These are phyloP conservation scores for Apiospora hydei DNA, from an alignment of 2,329 filamentous ascomycete genomes.

Conservation along the genomic window DNA sequence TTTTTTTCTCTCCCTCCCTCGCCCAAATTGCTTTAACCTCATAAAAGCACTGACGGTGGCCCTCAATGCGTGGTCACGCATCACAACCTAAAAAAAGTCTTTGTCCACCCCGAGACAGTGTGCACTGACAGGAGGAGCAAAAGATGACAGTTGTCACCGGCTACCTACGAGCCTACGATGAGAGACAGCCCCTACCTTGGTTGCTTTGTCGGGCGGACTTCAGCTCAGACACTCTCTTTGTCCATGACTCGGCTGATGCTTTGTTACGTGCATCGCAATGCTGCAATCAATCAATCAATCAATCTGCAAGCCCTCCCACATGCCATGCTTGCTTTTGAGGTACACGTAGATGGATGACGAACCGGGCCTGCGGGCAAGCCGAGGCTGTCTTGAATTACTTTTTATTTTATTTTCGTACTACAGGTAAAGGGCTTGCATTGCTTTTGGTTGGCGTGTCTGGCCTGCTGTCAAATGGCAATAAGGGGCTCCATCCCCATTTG, in stretches of 20 bases:
- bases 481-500: slow-evolving; percentile 17
- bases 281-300: neutral
- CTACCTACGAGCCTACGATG: neutral
- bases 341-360: neutral
- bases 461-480: neutral
- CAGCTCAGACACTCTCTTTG: neutral
- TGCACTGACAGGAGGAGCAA: neutral
- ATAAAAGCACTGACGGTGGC: slow-evolving; percentile 12
- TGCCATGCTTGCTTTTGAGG: neutral
- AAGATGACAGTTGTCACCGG: slow-evolving; percentile 13
- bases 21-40: slow-evolving; percentile 12
- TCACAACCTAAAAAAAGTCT: neutral
- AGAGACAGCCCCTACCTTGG: neutral
- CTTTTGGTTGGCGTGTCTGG: slow-evolving; percentile 4
- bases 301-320: neutral
- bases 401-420: neutral
- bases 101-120: slow-evolving; percentile 2
- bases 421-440: neutral
- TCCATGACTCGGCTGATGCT: neutral
- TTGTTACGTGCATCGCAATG: neutral
- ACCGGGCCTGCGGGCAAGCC: neutral
- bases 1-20: neutral
- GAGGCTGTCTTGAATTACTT: neutral
- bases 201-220: neutral
- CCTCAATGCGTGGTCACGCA: neutral